Evolutionary conservation across 352 stramenopile species (phyloP).

Genomic region (Globisporangium polare): DNA sequence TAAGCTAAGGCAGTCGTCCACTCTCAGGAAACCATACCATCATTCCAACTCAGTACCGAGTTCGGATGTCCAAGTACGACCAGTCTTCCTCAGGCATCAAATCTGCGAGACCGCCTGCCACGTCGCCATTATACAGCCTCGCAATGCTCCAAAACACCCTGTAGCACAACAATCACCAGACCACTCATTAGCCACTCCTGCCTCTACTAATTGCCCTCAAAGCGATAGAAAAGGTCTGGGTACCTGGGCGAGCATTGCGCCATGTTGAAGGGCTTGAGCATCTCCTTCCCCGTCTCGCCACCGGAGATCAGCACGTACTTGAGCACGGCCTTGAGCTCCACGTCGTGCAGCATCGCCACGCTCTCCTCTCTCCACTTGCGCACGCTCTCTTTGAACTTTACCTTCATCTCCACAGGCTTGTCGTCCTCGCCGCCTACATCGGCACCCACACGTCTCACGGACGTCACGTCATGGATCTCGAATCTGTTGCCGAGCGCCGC

Average conservation of each 20-base stretch:
- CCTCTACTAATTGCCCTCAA: too few species aligned
- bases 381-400: slow-evolving; percentile 75
- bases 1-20: background rate
- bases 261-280: slow-evolving; percentile 92
- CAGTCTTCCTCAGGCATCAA: slow-evolving; percentile 81
- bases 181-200: background rate
- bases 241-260: slow-evolving; percentile 74
- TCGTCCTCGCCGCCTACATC: background rate
- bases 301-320: slow-evolving; percentile 83
- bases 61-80: slow-evolving; percentile 76
- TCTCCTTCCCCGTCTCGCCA: slow-evolving; percentile 74
- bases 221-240: background rate
- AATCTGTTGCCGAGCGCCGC: slow-evolving; percentile 60
- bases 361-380: slow-evolving; percentile 83
- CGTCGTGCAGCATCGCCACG: slow-evolving; percentile 56
- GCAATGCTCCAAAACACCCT: slow-evolving; percentile 87
- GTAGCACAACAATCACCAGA: background rate
- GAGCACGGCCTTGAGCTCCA: slow-evolving; percentile 66
- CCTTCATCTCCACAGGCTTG: slow-evolving; percentile 36
- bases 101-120: slow-evolving; percentile 55
- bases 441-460: slow-evolving; percentile 18
- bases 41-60: slow-evolving; percentile 28
- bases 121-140: slow-evolving; percentile 68
- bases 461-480: slow-evolving; percentile 42
- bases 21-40: background rate